Conservation (phyloP, 805 yeast genomes). For the Barnettozyma siamensis region DNA sequence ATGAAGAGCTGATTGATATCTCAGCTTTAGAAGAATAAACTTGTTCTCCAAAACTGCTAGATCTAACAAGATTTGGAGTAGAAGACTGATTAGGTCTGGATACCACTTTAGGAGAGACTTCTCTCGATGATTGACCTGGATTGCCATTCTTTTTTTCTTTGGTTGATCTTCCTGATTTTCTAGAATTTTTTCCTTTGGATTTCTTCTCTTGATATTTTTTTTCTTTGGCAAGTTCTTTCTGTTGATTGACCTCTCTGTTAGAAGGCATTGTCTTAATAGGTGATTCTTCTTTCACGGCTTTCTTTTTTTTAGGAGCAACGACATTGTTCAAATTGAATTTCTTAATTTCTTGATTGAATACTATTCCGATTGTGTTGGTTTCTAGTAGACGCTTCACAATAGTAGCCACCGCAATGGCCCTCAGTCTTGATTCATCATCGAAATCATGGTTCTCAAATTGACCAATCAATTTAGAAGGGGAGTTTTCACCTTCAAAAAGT, state of each 20-base stretch:
- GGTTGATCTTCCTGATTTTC: neutral
- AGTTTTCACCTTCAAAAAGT: constrained; percentile 14
- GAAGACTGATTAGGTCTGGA: too few species aligned
- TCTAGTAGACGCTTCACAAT: constrained; percentile 26
- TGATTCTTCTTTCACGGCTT: neutral
- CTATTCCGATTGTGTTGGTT: constrained; percentile 26
- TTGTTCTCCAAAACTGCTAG: neutral
- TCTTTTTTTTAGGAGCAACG: constrained; percentile 4
- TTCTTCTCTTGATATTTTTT: neutral
- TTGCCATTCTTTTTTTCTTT: neutral
- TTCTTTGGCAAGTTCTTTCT: neutral
- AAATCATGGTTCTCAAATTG: constrained; percentile 23
- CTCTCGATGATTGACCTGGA: too few species aligned
- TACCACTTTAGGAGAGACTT: too few species aligned
- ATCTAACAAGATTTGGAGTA: too few species aligned
- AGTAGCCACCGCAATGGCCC: constrained; percentile 31
- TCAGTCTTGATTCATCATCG: constrained; percentile 27
- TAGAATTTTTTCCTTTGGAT: neutral
- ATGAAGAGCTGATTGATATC: neutral
- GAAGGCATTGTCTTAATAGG: neutral
- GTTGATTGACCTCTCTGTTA: neutral
- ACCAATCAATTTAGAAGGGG: constrained; percentile 20
- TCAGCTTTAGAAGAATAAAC: neutral
- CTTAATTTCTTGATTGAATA: constrained; percentile 17
- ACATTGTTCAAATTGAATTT: constrained; percentile 16